A percentile compares a stretch with the other conserved stretches of the same genome.
phyloP scores from a whole-genome alignment of 768 basidiomycete genomes.

The Fomitopsis serialis region DNA sequence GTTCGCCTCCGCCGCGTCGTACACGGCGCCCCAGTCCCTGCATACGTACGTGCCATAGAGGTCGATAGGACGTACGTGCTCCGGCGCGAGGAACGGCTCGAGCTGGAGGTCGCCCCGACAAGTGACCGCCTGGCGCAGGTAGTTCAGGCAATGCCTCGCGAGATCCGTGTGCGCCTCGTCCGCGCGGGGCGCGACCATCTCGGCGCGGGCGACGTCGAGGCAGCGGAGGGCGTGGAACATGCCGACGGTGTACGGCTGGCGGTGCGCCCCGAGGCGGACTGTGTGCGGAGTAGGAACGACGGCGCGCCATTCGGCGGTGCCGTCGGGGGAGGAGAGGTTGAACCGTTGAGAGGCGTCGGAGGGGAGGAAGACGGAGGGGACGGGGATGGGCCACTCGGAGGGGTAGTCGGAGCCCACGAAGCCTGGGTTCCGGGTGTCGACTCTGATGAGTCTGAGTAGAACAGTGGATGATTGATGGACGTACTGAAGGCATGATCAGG shows the following conservation, averaged over 20 bases:
- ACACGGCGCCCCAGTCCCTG: slow-evolving; percentile 19
- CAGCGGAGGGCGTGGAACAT: slow-evolving; percentile 38
- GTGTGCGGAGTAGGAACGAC: slow-evolving; percentile 20
- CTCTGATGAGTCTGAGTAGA: too few species aligned
- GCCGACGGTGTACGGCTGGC: slow-evolving; percentile 26
- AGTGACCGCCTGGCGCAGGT: too few species aligned
- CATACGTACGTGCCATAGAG: slow-evolving; percentile 6
- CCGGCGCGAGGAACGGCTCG: slow-evolving; percentile 19
- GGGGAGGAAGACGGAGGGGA: slow-evolving; percentile 4
- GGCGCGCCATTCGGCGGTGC: slow-evolving; percentile 17
- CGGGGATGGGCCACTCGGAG: not conserved
- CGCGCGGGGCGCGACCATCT: slow-evolving; percentile 8
- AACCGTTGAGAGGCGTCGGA: slow-evolving; percentile 28
- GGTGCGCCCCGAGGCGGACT: slow-evolving; percentile 19
- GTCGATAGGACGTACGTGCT: too few species aligned
- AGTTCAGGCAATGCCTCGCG: slow-evolving; percentile 31
- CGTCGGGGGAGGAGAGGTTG: slow-evolving; percentile 9
- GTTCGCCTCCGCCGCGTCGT: slow-evolving; percentile 13
- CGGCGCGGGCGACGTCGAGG: slow-evolving; percentile 29
- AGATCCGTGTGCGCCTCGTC: slow-evolving; percentile 1
- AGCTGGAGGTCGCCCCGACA: slow-evolving; percentile 28
- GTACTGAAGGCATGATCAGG: not conserved
- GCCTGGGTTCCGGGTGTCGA: too few species aligned
- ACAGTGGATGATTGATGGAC: not conserved
- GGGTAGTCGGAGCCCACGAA: slow-evolving; percentile 1